Base-by-base conservation (phyloP, 768 basidiomycete genomes). In the Kwoniella bestiolae region DNA sequence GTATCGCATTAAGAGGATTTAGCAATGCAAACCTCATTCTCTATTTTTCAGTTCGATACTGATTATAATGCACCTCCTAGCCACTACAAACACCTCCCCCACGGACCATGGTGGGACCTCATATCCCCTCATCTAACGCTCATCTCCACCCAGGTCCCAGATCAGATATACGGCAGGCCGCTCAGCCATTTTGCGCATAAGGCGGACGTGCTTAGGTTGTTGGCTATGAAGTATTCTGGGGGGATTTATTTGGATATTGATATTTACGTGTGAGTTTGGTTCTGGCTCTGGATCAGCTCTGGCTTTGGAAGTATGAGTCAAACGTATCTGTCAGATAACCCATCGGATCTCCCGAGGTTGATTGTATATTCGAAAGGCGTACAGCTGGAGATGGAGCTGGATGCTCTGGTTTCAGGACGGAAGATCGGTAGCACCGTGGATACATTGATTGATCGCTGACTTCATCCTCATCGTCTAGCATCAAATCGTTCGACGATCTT, bases 201-300 rank as follows among this genome's bases (percentile, higher is more conserved):
- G 45, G 74, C 76, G 51, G 80, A 81, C 62, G 73, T 81, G 0
- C 57, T 81, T 23, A 58, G 80, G 28, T 56, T 81, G 23, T 56
- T 78, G 46, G 74, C 77, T 31, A 73, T 80, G 69, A 72, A 78
- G 45, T 63, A 72, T 52, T 72, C 70, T 1, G 79, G 80, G 11
- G 80, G 80, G 26, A 74, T 81, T 18, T 81, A 81, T 56, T 62
- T 80, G 12, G 80, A 81, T 56, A 79, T 81, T 23, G 80, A 81
- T 59, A 71, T 75, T 28, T 81, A 67, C 63, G 68, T 81, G 79
- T 80, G 64, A 68, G 77, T 68, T 9, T 23, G 55, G 32, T n/a
- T 23, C 32, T 34, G 16, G 7, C 16, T 28, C 32, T 34, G 35
- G 6, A 28, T 28, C 28, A 38, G 18, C 16, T 6, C 55, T 34